These are phyloP conservation scores for Ricinus communis DNA, from an alignment of 345 rosid species.

Conservation along the genomic window DNA sequence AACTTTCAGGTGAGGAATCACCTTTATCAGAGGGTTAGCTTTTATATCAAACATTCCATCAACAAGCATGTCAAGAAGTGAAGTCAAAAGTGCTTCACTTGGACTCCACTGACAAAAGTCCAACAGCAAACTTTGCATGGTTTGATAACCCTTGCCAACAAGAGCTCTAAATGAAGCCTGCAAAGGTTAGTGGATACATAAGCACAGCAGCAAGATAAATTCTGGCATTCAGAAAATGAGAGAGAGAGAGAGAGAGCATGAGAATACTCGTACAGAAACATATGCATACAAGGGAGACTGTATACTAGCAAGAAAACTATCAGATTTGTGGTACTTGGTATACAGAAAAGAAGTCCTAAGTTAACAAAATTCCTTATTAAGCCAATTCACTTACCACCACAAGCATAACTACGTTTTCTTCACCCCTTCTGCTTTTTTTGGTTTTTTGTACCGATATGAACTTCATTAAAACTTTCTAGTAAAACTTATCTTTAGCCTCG, in stretches of 20 bases:
- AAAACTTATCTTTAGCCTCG: background rate
- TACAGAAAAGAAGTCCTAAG: background rate
- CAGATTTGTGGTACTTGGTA: background rate
- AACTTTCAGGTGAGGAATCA: slow-evolving; percentile 26
- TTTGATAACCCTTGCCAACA: slow-evolving; percentile 90
- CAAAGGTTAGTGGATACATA: slow-evolving; percentile 16
- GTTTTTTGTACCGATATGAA: background rate
- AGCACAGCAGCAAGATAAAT: slow-evolving; percentile 11
- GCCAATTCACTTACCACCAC: too few species aligned
- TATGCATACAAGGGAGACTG: background rate
- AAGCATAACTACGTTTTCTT: too few species aligned
- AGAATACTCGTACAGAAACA: background rate
- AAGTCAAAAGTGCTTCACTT: slow-evolving; percentile 69
- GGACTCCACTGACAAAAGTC: slow-evolving; percentile 83
- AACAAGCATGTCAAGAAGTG: slow-evolving; percentile 97
- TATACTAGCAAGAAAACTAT: background rate
- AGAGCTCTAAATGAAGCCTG: slow-evolving; percentile 88
- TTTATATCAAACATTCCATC: slow-evolving; percentile 84
- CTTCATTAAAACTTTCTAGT: background rate
- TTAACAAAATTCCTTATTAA: background rate
- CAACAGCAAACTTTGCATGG: slow-evolving; percentile 83
- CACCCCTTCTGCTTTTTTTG: too few species aligned
- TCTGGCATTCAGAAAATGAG: slow-evolving; percentile 1
- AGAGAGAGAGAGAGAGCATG: background rate
- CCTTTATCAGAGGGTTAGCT: slow-evolving; percentile 70